Evolutionary conservation across 345 rosid genomes (phyloP).

Genomic region (Camelina neglecta): DNA sequence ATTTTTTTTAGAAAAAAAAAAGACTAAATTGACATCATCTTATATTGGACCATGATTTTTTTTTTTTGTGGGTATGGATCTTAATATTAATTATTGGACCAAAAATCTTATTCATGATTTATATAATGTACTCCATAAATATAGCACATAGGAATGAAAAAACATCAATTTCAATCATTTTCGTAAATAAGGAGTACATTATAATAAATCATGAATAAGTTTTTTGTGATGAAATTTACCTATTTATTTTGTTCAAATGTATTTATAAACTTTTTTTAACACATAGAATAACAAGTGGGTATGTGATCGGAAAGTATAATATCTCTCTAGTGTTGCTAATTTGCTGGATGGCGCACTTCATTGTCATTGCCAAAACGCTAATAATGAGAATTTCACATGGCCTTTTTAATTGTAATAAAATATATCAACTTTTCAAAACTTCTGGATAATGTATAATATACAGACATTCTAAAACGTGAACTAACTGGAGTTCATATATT

Average conservation of each 20-base stretch:
- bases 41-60: no score
- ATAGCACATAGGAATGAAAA: no score
- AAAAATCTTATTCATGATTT: no score
- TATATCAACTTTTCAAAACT: not conserved
- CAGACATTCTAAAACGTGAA: not conserved
- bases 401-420: not conserved
- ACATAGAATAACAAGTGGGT: conserved; percentile 19
- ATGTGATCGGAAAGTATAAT: conserved; percentile 29
- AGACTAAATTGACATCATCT: no score
- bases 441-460: conserved; percentile 1
- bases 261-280: not conserved
- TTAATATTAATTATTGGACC: no score
- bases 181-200: not conserved
- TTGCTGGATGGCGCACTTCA: conserved; percentile 40
- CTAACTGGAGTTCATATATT: conserved; percentile 5
- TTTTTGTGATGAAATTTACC: not conserved
- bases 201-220: not conserved
- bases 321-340: conserved; percentile 21
- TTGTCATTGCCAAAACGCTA: conserved; percentile 18
- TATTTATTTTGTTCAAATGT: not conserved
- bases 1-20: no score
- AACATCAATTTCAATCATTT: not conserved
- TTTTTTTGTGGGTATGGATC: no score
- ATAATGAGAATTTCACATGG: conserved; percentile 36
- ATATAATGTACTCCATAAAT: no score